Evolutionary conservation across 208 protist genomes (phyloP), one percentile per base, ranked within the genome.

Genomic region (Crithidia fasciculata): DNA sequence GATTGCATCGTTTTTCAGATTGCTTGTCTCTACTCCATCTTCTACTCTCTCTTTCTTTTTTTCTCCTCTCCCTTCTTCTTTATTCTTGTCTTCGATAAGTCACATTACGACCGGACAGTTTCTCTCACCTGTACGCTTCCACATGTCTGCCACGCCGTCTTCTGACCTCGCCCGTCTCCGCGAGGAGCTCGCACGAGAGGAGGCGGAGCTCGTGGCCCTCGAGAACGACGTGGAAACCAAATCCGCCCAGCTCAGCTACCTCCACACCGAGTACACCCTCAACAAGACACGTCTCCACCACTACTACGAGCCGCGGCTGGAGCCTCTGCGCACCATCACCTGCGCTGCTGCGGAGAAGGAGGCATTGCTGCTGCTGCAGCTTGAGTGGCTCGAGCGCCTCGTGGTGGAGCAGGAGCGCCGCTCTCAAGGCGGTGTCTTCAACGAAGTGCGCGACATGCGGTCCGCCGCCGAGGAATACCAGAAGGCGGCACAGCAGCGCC

Each of bases 231-330:
- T 95, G 6, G 86, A 90, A 39, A 49, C 81, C 2, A 82, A 86
- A 49, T 70, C 86, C 2, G 76, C 85, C 2, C 84, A 93, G 62
- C 85, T 95, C 13, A 68, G 85, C 39, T 85, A 87, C 62, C 77
- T 95, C 4, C 80, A 88, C 75, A 79, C 68, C 4, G 88, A 95
- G 80, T 95, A 94, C 82, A 83, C 78, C 2, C 63, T 69, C 28
- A 94, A 95, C 79, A 72, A 91, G 40, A 61, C 49, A 18, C 79
- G 82, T 37, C 54, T 95, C 15, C 62, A 59, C 45, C 76, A 80
- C 40, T 69, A 86, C 80, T 94, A 85, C 76, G 86, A 92, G 50
- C 88, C 86, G 13, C 70, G 77, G n/a, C 69, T 93, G 19, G 56
- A 74, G 18, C 88, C 88, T 0, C 81, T 88, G 52, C 80, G 74